These are phyloP conservation scores for Tetracladium maxilliforme DNA, from an alignment of 2,329 filamentous ascomycete genomes.

Conservation along the genomic window DNA sequence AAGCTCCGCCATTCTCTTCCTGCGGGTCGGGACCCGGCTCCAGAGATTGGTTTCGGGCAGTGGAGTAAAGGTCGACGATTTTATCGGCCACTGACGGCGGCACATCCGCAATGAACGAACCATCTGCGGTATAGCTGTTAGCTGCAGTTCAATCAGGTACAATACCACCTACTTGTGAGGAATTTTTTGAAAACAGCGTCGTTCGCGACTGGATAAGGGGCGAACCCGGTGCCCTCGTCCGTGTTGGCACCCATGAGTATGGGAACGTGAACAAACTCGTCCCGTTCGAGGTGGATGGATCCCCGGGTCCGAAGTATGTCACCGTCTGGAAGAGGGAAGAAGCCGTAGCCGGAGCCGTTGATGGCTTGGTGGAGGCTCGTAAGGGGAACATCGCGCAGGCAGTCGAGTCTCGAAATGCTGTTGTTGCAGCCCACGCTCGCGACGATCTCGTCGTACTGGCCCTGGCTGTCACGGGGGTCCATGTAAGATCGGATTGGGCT, in stretches of 20 bases:
- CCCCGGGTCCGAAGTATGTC: too few relatives aligned
- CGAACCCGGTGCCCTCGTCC: constrained; percentile 14
- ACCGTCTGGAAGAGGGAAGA: not conserved
- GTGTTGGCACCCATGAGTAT: constrained; percentile 19
- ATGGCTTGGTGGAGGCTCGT: constrained; percentile 15
- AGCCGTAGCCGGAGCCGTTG: constrained; percentile 7
- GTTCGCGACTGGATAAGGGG: constrained; percentile 8
- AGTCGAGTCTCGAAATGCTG: constrained; percentile 5
- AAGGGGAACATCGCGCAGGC: constrained; percentile 14
- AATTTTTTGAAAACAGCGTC: too few relatives aligned
- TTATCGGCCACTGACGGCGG: too few relatives aligned
- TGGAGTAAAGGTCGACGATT: too few relatives aligned
- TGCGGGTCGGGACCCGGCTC: too few relatives aligned
- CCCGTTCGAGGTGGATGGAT: constrained; percentile 14
- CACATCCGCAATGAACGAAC: too few relatives aligned
- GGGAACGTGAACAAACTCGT: constrained; percentile 18
- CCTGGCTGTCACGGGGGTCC: constrained; percentile 1
- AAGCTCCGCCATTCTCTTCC: not conserved
- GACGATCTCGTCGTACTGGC: constrained; percentile 3
- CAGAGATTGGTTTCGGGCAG: too few relatives aligned
- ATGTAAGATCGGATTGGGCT: constrained; percentile 3
- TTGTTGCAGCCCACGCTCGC: constrained; percentile 4
- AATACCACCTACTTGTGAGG: too few relatives aligned
- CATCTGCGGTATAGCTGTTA: too few relatives aligned
- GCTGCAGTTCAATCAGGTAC: too few relatives aligned